phyloP scores from a whole-genome alignment of 805 yeast genomes.

The Hanseniaspora meyeri region DNA sequence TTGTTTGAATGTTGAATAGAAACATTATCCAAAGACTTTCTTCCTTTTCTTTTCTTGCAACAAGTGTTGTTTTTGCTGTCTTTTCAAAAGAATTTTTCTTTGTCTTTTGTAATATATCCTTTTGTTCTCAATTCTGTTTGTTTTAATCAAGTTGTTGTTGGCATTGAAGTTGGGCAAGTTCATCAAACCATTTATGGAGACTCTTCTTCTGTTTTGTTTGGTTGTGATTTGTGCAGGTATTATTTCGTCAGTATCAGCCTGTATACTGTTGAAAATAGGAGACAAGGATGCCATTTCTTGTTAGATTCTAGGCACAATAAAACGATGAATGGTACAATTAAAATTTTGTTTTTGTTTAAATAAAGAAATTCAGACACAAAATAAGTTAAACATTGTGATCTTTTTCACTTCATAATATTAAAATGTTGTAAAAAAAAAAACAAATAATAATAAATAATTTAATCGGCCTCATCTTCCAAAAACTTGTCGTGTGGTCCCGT shows the following conservation, averaged over 20 bases:
- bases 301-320: not conserved
- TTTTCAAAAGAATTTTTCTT: conserved; percentile 5
- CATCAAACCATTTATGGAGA: conserved; percentile 7
- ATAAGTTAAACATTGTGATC: no score
- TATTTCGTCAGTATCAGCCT: not conserved
- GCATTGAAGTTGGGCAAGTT: conserved; percentile 3
- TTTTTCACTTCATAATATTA: no score
- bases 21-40: conserved; percentile 3
- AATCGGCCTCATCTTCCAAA: no score
- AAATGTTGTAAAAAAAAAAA: no score
- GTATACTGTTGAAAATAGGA: not conserved
- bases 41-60: conserved; percentile 7
- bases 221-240: conserved; percentile 1
- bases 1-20: not conserved
- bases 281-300: conserved; percentile 6
- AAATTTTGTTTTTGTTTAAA: not conserved
- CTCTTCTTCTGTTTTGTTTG: conserved; percentile 7
- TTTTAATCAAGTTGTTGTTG: conserved; percentile 6
- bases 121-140: conserved; percentile 10
- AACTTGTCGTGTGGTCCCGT: no score
- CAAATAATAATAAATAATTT: no score
- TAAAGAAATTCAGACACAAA: no score
- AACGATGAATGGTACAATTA: not conserved
- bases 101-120: conserved; percentile 13
- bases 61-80: not conserved